Evolutionary conservation across 805 yeast species (phyloP).

Genomic region (Candida montana): DNA sequence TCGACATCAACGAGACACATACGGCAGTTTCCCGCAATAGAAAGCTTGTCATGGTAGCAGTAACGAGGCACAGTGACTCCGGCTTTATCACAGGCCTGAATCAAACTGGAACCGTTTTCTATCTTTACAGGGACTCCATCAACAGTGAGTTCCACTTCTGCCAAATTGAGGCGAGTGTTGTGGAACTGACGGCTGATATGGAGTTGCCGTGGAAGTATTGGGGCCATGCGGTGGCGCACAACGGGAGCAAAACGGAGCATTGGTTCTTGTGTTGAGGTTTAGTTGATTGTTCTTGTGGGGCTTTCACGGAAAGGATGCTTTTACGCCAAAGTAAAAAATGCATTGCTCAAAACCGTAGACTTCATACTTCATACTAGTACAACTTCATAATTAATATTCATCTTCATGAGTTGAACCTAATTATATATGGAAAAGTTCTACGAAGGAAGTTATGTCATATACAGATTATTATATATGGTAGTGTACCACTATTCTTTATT

Average conservation of each 20-base stretch:
- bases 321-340: too few relatives aligned
- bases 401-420: too few relatives aligned
- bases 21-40: constrained; percentile 89
- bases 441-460: too few relatives aligned
- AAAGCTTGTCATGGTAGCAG: constrained; percentile 87
- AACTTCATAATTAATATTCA: too few relatives aligned
- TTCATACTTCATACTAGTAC: too few relatives aligned
- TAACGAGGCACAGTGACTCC: constrained; percentile 85
- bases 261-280: not conserved
- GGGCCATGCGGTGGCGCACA: not conserved
- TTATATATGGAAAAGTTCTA: too few relatives aligned
- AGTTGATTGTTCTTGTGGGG: too few relatives aligned
- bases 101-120: constrained; percentile 82
- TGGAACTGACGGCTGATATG: not conserved
- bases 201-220: too few relatives aligned
- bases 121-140: constrained; percentile 74
- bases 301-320: too few relatives aligned
- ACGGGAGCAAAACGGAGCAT: not conserved
- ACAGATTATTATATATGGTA: not conserved
- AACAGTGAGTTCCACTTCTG: constrained; percentile 50
- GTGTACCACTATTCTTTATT: not conserved
- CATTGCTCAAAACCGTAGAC: too few relatives aligned
- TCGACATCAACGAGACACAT: constrained; percentile 91
- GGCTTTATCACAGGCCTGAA: constrained; percentile 89
- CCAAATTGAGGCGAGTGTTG: constrained; percentile 33